Percentiles rank a stretch among this genome's conserved stretches.
These are phyloP conservation scores for Fusarium bulbicola DNA, from an alignment of 2,329 filamentous ascomycete species.

Conservation along the genomic window DNA sequence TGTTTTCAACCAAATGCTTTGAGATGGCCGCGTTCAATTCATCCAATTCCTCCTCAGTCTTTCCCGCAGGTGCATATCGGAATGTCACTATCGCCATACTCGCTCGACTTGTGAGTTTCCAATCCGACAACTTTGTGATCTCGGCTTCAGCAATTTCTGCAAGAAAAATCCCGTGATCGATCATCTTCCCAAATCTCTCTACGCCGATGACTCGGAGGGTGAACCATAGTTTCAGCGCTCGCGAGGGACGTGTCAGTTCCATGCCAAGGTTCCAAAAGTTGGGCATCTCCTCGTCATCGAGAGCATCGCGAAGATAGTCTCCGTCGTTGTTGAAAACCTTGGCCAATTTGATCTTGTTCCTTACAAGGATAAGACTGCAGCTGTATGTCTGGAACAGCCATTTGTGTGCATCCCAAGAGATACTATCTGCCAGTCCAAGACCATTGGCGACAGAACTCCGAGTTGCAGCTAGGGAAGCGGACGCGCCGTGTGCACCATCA, in stretches of 20 bases:
- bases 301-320: constrained; percentile 11
- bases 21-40: not conserved
- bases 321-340: constrained; percentile 13
- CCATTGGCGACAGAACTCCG: not conserved
- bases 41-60: not conserved
- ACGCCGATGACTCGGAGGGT: constrained; percentile 9
- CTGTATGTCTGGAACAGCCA: constrained; percentile 18
- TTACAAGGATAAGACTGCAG: constrained; percentile 5
- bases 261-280: constrained; percentile 20
- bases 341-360: not conserved
- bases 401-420: constrained; percentile 20
- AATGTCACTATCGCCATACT: constrained; percentile 20
- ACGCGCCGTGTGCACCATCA: constrained; percentile 14
- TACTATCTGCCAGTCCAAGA: constrained; percentile 12
- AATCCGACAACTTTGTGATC: not conserved
- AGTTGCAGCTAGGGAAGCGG: not conserved
- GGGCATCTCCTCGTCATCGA: constrained; percentile 12
- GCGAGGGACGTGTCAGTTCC: constrained; percentile 3
- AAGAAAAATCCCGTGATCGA: not conserved
- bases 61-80: not conserved
- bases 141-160: not conserved
- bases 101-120: constrained; percentile 9
- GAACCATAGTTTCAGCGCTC: constrained; percentile 12
- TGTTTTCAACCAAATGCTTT: not conserved
- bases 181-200: not conserved